These are phyloP conservation scores for Penicillium sp. DNA, from an alignment of 2,329 filamentous ascomycete species.

Conservation along the genomic window DNA sequence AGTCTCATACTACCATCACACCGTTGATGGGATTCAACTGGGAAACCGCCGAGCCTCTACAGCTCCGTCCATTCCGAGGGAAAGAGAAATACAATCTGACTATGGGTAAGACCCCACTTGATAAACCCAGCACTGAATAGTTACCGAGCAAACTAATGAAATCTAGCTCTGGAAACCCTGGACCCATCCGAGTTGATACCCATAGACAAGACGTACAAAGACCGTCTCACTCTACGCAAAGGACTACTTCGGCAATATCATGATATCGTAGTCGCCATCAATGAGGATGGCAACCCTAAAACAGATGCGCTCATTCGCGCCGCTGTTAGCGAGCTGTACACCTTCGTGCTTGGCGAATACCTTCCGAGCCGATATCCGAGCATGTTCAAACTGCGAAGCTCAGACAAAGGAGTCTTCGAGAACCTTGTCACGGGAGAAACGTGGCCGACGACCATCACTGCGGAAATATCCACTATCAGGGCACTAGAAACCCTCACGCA, in stretches of 20 bases:
- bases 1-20: conserved; percentile 1
- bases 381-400: conserved; percentile 43
- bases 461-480: conserved; percentile 3
- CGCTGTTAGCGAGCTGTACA: conserved; percentile 17
- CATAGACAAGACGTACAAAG: conserved; percentile 13
- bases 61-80: conserved; percentile 8
- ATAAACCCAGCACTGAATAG: background rate
- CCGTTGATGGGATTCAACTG: conserved; percentile 7
- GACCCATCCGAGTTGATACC: conserved; percentile 5
- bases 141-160: background rate
- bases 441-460: background rate
- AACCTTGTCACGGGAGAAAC: background rate
- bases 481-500: conserved; percentile 41
- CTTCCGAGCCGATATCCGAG: conserved; percentile 55
- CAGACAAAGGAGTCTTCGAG: background rate
- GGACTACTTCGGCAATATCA: conserved; percentile 3
- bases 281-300: background rate
- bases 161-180: background rate
- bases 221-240: conserved; percentile 12
- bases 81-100: conserved; percentile 13
- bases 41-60: conserved; percentile 5
- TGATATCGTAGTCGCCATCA: conserved; percentile 2
- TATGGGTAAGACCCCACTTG: conserved; percentile 1
- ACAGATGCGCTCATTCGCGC: background rate
- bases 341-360: conserved; percentile 52